phyloP scores from a whole-genome alignment of 106 monocot genomes.

The Chionographis japonica region DNA sequence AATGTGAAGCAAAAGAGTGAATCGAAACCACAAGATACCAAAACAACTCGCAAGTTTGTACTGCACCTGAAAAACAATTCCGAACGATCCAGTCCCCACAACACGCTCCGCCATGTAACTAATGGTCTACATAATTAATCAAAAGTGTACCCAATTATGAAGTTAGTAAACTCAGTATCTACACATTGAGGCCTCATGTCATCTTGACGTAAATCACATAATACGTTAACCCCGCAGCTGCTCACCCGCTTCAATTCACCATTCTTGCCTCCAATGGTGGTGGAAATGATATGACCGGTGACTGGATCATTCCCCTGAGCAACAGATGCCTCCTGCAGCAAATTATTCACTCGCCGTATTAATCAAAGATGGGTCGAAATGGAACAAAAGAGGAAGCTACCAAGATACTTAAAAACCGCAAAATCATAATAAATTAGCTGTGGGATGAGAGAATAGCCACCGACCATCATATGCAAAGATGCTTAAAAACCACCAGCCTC shows the following conservation, averaged over 20 bases:
- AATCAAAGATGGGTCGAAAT: too few relatives aligned
- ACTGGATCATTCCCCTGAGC: conserved; percentile 50
- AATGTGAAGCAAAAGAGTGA: background rate
- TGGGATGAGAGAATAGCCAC: too few relatives aligned
- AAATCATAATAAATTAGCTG: too few relatives aligned
- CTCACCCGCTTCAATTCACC: conserved; percentile 71
- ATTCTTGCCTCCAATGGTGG: conserved; percentile 78
- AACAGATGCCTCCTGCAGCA: conserved; percentile 45
- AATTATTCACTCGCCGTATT: background rate
- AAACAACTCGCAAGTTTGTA: background rate
- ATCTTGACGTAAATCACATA: too few relatives aligned
- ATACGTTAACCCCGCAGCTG: too few relatives aligned
- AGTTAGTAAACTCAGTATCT: too few relatives aligned
- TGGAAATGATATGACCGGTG: conserved; percentile 84
- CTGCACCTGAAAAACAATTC: conserved; percentile 59
- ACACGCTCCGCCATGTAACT: conserved; percentile 73
- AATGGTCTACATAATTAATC: conserved; percentile 36
- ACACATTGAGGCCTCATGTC: too few relatives aligned
- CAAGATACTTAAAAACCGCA: too few relatives aligned
- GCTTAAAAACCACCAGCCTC: too few relatives aligned
- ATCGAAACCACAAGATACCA: background rate
- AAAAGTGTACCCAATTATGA: background rate
- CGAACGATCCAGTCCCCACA: conserved; percentile 62
- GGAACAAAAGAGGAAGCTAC: background rate
- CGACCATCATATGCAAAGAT: background rate